Evolutionary conservation across 805 yeast genomes (phyloP), one percentile per base, ranked within the genome.

Genomic region (Pichia scutulata): DNA sequence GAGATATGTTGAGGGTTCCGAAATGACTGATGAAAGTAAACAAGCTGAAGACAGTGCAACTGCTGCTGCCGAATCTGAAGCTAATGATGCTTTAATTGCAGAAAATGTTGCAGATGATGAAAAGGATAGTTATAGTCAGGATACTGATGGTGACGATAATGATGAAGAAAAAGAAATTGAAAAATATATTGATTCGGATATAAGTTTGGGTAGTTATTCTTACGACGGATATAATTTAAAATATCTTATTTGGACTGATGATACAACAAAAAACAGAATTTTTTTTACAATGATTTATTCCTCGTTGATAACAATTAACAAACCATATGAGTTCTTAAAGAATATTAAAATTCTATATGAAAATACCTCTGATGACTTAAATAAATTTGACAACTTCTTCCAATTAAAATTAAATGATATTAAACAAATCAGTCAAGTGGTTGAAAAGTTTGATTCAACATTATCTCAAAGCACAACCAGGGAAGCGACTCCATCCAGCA

Each of bases 191-290:
- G 58, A 58, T 30, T 56, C 55, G 16, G 58, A 55, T 24, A 51
- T 54, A 9, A 47, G 40, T 10, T 53, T 58, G 25, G 67, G 68
- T 9, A 64, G 62, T 22, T 70, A 64, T 54, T 57, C 63, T 24
- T 58, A 63, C 21, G 74, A 71, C 53, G 64, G 73, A 37, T 67
- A 72, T 68, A 68, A 80, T 41, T 67, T 81, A 48, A 72, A 75
- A 51, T 74, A 74, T 57, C 55, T 67, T 54, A 58, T 54, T 10
- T 50, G 74, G 49, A 58, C 70, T 48, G 70, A 72, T 58, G 74
- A 72, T 39, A 65, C 74, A 19, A 49, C 53, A 39, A 55, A 51
- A 21, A 54, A 39, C 8, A 49, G 57, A 41, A 42, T 78, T n/a
- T 68, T 72, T 33, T 70, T 69, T 40, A 75, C 68, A 19, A 70